Conservation (phyloP, 2,329 filamentous ascomycete genomes). For the Xylaria sp. region DNA sequence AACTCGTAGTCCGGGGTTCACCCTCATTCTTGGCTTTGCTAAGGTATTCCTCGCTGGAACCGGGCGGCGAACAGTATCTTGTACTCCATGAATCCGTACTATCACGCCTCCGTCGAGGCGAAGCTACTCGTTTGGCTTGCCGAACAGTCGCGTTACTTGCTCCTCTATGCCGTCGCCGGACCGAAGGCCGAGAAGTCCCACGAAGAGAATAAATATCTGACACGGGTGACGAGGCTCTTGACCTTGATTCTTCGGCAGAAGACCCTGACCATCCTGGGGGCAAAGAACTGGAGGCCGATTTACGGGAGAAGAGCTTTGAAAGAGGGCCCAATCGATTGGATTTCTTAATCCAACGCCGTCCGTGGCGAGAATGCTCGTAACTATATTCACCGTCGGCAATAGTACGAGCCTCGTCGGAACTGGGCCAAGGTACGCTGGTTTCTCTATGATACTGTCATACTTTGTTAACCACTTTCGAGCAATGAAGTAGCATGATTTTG, state of each 20-base stretch:
- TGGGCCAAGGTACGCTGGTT: background rate
- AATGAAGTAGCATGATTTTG: background rate
- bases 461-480: slow-evolving; percentile 10
- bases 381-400: slow-evolving; percentile 18
- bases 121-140: background rate
- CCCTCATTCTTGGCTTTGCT: background rate
- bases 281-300: background rate
- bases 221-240: slow-evolving; percentile 32
- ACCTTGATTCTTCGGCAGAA: slow-evolving; percentile 37
- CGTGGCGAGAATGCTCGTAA: slow-evolving; percentile 22
- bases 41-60: background rate
- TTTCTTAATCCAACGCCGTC: slow-evolving; percentile 26
- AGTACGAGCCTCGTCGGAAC: slow-evolving; percentile 26
- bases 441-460: slow-evolving; percentile 22
- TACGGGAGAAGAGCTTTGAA: slow-evolving; percentile 31
- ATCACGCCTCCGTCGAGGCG: background rate
- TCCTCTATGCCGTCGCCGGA: background rate
- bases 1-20: slow-evolving; percentile 17
- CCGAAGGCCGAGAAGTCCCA: background rate
- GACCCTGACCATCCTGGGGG: slow-evolving; percentile 17
- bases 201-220: background rate
- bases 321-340: slow-evolving; percentile 29
- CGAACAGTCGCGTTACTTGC: background rate
- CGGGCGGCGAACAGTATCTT: background rate
- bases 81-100: background rate